Base-by-base conservation (phyloP, 345 rosid genomes). In the Brassica napus region DNA sequence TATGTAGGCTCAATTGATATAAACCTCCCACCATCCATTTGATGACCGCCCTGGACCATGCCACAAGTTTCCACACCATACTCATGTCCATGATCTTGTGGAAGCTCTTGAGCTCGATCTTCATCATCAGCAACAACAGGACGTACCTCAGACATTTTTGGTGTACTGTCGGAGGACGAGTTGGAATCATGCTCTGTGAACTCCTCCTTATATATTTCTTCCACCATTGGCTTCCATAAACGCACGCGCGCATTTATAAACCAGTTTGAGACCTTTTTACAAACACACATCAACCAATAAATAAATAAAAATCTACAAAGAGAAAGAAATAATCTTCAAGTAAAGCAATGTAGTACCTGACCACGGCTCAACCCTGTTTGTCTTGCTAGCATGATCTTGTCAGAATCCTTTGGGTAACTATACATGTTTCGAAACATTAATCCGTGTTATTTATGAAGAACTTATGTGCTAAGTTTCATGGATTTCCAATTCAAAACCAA, bases 191-290 rank as follows among this genome's bases (percentile, higher is more conserved):
- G 78, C 82, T 90, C 98, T 11, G 89, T 95, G 65, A 82, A 86
- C 82, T 96, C 99, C 84, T 96, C 99, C 79, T 93, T 96, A 89
- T 96, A 96, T 91, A 96, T 96, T 70, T 96, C 99, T 79, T 96
- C 98, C 12, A 96, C 97, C 99, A 96, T 96, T 2, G 99, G 99
- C 86, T 96, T 96, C 99, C 98, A 96, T 8, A 96, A 91, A 42
- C 99, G 97, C 77, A 96, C 98, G 12, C 99, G 91, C 8, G 99
- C 99, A 84, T 96, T 96, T 69, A 96, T 96, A 81, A 96, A 96
- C 99, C 99, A 96, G 77, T 96, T 96, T 4, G 99, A 92, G 68
- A 96, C 99, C 99, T 79, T 34, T 60, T 60, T 49, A 67, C 44
- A 79, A 49, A 62, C 52, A 65, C 34, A 72, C 6, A 72, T 44